Conservation (phyloP, 176 grass and related monocot species). For the Carex kokanica region DNA sequence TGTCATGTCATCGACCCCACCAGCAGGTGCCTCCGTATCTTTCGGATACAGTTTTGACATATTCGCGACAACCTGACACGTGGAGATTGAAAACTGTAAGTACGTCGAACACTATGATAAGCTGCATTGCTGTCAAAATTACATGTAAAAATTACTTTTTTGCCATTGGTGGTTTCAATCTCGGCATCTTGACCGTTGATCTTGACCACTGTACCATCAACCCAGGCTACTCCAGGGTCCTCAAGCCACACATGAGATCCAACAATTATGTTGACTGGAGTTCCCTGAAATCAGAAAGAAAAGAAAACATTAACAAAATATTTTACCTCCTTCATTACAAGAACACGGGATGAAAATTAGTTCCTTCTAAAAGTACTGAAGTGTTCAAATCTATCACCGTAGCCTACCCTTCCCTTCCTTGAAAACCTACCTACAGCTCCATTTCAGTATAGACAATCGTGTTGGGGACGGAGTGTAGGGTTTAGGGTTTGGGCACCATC, state of each 20-base stretch:
- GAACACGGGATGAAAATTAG: background rate
- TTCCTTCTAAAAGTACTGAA: background rate
- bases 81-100: conserved; percentile 7
- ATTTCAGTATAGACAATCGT: background rate
- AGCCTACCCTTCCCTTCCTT: background rate
- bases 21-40: conserved; percentile 93
- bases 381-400: background rate
- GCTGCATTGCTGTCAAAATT: background rate
- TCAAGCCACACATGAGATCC: conserved; percentile 95
- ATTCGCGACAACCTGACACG: conserved; percentile 52
- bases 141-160: conserved; percentile 43
- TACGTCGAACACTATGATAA: background rate
- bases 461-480: background rate
- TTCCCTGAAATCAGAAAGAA: conserved; percentile 54
- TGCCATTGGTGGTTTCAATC: conserved; percentile 64
- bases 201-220: conserved; percentile 88
- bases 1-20: conserved; percentile 98
- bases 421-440: background rate
- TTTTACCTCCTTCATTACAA: background rate
- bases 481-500: conserved; percentile 10
- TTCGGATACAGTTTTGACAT: conserved; percentile 92
- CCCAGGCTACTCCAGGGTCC: conserved; percentile 54
- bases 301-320: background rate
- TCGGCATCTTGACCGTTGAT: conserved; percentile 75
- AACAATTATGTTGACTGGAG: conserved; percentile 92